Base-by-base conservation (phyloP, 192 early-diverging fungal species). In the Irineochytrium annulatum region DNA sequence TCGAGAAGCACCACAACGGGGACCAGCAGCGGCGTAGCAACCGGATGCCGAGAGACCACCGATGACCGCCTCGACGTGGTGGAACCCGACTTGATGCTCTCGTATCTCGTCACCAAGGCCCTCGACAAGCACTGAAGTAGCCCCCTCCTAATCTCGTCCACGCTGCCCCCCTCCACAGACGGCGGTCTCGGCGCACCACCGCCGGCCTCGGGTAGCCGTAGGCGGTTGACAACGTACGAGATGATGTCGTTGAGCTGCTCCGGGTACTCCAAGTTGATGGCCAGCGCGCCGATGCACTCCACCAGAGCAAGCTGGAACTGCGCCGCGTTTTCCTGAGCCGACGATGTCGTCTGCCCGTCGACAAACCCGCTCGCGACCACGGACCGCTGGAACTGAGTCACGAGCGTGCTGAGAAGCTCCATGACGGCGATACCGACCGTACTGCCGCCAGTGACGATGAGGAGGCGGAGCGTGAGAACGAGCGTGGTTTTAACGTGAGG, bases 201-300 rank as follows among this genome's bases (percentile, higher is more conserved):
- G 5, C 26, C 54, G 14, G 35, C 32, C 19, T 43, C 60, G n/a
- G 37, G n/a, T 8, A 54, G 2, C 32, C 43, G 33, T 4, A 68
- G 30, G 11, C 69, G 46, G 44, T 76, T 76, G 13, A 66, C 52
- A 20, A 76, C 16, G 34, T 65, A 70, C 20, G 61, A 8, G n/a
- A 76, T 26, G 20, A 76, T 57, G n/a, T 76, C 74, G 41, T 65
- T 76, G 3, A 68, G 34, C 46, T 71, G 74, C 3, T 63, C 62
- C 2, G 74, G 74, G 41, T 76, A 76, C 13, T 33, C 59, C 11
- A 69, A 26, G 52, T 67, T 35, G 20, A 39, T 29, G 2, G 57
- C 59, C 52, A 76, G 32, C 6, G 62, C 37, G 17, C 51, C 63
- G 49, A 76, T 60, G 39, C 55, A 30, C 14, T 57, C 51, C 3